Conservation (phyloP, 2,329 filamentous ascomycete species). For the Mariannaea sp. region DNA sequence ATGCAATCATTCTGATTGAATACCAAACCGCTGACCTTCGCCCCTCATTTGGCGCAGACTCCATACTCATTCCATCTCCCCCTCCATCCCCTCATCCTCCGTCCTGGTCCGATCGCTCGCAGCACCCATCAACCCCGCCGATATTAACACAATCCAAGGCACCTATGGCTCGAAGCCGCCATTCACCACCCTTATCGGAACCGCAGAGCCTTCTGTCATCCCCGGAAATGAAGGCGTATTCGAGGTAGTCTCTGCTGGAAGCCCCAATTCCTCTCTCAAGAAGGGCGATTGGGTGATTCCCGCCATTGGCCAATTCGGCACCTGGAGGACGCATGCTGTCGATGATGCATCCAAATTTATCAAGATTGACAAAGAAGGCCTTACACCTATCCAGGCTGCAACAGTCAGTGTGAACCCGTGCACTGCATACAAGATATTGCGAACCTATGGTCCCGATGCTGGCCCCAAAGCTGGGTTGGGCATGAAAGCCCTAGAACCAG, state of each 20-base stretch:
- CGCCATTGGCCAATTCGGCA: constrained; percentile 80
- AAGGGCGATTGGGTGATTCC: constrained; percentile 96
- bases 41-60: constrained; percentile 53
- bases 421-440: constrained; percentile 91
- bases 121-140: constrained; percentile 92
- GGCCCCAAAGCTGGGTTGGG: constrained; percentile 51
- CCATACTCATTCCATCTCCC: constrained; percentile 77
- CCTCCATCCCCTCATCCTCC: constrained; percentile 65
- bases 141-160: constrained; percentile 97
- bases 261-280: constrained; percentile 56
- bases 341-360: constrained; percentile 63
- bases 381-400: constrained; percentile 78
- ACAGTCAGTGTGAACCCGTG: constrained; percentile 93
- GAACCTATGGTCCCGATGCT: constrained; percentile 68
- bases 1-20: background rate
- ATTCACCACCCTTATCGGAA: constrained; percentile 78
- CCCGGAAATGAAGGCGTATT: constrained; percentile 93
- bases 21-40: background rate
- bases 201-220: constrained; percentile 73
- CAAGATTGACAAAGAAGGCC: constrained; percentile 70
- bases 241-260: constrained; percentile 76
- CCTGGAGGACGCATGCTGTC: constrained; percentile 91
- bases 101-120: constrained; percentile 87
- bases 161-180: constrained; percentile 87
- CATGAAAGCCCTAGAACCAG: constrained; percentile 51